These are phyloP conservation scores for Fusarium gaditjirri DNA, from an alignment of 2,329 filamentous ascomycete species.

Conservation along the genomic window DNA sequence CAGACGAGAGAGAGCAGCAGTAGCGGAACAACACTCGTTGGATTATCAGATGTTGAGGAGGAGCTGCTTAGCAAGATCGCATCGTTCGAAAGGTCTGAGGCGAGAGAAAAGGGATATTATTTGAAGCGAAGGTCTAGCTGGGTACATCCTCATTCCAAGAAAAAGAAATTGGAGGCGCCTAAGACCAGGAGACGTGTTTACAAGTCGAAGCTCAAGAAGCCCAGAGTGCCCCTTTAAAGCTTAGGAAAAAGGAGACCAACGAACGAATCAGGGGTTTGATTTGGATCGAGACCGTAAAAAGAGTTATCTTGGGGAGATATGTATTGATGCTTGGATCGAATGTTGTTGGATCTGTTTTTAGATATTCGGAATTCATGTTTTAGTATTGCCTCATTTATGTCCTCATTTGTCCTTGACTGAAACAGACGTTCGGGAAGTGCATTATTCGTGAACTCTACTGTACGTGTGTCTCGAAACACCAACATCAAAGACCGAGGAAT, in stretches of 20 bases:
- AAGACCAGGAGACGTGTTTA: background rate
- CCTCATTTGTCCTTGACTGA: background rate
- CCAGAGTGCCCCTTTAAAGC: background rate
- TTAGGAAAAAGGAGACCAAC: background rate
- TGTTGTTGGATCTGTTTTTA: background rate
- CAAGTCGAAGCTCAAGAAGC: background rate
- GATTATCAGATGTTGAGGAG: background rate
- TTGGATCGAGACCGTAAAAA: background rate
- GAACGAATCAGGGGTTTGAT: background rate
- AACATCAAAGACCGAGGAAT: background rate
- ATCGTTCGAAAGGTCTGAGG: background rate
- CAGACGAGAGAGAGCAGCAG: slow-evolving; percentile 5
- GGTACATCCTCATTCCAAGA: background rate
- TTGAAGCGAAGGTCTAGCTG: slow-evolving; percentile 29
- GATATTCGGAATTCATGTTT: background rate
- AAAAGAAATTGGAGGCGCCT: background rate
- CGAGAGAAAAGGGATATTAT: background rate
- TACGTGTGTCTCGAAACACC: background rate
- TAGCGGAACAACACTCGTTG: slow-evolving; percentile 5
- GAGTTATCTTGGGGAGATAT: background rate
- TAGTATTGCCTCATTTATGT: background rate
- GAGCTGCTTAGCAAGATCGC: background rate
- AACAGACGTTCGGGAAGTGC: background rate
- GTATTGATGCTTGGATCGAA: background rate
- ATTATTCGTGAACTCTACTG: background rate